phyloP scores from a whole-genome alignment of 2,329 filamentous ascomycete genomes.

The Neofusicoccum parvum region DNA sequence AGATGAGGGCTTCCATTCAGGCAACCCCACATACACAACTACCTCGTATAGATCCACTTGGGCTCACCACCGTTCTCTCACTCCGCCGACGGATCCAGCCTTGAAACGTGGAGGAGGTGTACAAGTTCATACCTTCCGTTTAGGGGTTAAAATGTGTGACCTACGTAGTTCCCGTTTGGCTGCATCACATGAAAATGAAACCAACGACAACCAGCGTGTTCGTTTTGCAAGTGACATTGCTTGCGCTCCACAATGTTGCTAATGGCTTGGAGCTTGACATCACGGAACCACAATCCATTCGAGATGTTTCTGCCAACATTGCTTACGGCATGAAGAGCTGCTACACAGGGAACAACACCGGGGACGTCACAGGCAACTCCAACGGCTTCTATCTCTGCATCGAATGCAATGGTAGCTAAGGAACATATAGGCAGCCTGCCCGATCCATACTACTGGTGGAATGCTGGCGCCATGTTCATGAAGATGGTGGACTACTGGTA shows the following conservation, averaged over 20 bases:
- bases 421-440: constrained; percentile 46
- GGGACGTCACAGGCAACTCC: constrained; percentile 56
- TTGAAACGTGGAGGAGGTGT: background rate
- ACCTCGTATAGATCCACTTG: background rate
- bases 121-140: background rate
- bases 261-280: background rate
- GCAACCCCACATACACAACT: background rate
- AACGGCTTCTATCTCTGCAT: constrained; percentile 33
- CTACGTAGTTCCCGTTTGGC: background rate
- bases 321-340: constrained; percentile 54
- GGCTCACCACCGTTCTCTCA: background rate
- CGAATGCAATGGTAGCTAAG: background rate
- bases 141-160: background rate
- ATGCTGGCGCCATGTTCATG: constrained; percentile 67
- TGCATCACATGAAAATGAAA: background rate
- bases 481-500: constrained; percentile 79
- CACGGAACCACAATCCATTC: constrained; percentile 34
- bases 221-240: background rate
- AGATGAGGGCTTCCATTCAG: background rate
- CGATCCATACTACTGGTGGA: constrained; percentile 65
- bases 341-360: constrained; percentile 61
- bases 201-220: background rate
- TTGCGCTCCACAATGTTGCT: background rate
- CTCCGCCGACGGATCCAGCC: background rate
- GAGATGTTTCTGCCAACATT: constrained; percentile 43